Base-by-base conservation (phyloP, 2,329 filamentous ascomycete genomes). In the Orbilia oligospora region DNA sequence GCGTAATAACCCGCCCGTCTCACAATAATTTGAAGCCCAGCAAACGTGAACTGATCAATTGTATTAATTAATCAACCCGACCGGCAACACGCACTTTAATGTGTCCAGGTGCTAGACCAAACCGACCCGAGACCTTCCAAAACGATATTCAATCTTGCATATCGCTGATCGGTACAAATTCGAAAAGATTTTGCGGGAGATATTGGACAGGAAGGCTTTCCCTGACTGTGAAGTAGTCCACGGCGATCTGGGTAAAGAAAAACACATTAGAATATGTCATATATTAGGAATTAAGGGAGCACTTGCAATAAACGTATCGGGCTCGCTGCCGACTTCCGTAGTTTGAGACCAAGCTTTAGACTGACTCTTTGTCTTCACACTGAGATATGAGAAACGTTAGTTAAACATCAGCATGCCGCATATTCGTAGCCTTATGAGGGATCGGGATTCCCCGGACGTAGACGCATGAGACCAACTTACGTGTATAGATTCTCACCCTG, bases 401-500 rank as follows among this genome's bases (percentile, higher is more conserved):
- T 44, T 10, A 41, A 18, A 6, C 16, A 4, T 24, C 12, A 44
- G 0, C 9, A 10, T 6, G 36, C 33, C 22, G 12, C 51, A 53
- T 53, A 53, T 56, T 38, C 14, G n/a, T 38, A 38, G 30, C 53
- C 9, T n/a, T 14, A 20, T 20, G 18, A 56, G n/a, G 16, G n/a
- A 3, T 16, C 24, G 53, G 18, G 38, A 36, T 36, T 8, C 12
- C 18, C 14, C 16, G 9, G n/a, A 33, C 10, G 38, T n/a, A 30
- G n/a, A n/a, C n/a, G n/a, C n/a, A 36, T 38, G 3, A 49, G 38
- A 20, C 5, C 18, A 67, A 55, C 65, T 56, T 55, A 68, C 65
- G 65, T 56, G 14, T 68, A 68, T 16, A 56, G 30, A 46, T 68
- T 68, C n/a, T 68, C 49, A 12, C 66, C 66, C 9, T 69, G 66